Percentiles rank a stretch among this genome's conserved stretches.
Conservation (phyloP, 768 basidiomycete genomes). For the Imleria badia region DNA sequence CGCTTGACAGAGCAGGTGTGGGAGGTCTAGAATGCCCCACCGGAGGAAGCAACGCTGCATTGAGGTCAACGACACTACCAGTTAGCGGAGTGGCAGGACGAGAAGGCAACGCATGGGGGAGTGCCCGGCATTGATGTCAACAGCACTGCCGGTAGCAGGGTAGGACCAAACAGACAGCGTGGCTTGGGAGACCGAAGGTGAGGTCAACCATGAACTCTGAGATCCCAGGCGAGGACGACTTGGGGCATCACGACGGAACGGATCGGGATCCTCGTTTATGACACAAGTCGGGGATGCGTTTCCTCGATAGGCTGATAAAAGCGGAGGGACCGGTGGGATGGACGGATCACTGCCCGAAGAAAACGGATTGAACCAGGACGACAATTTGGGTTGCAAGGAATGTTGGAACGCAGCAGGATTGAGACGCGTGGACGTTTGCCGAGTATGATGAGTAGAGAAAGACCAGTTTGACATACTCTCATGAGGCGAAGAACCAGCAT, state of each 20-base stretch:
- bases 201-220: constrained; percentile 74
- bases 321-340: constrained; percentile 54
- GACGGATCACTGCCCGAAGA: constrained; percentile 41
- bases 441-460: constrained; percentile 66
- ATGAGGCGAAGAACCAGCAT: constrained; percentile 48
- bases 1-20: constrained; percentile 55
- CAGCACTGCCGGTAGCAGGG: constrained; percentile 48
- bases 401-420: constrained; percentile 28
- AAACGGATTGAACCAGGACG: constrained; percentile 62
- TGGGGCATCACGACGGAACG: constrained; percentile 58
- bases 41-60: constrained; percentile 40
- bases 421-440: constrained; percentile 13
- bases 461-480: constrained; percentile 70
- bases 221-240: constrained; percentile 55
- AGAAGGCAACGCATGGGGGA: constrained; percentile 38
- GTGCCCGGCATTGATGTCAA: constrained; percentile 42
- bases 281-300: constrained; percentile 40
- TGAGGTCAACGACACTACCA: constrained; percentile 41
- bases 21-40: constrained; percentile 42
- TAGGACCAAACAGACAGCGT: constrained; percentile 70
- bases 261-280: constrained; percentile 54
- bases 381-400: constrained; percentile 49
- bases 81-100: not conserved
- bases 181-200: constrained; percentile 54
- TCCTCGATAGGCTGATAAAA: constrained; percentile 59